phyloP scores from a whole-genome alignment of 1,284 basidiomycete species.

The Cystobasidiaceae sp. region DNA sequence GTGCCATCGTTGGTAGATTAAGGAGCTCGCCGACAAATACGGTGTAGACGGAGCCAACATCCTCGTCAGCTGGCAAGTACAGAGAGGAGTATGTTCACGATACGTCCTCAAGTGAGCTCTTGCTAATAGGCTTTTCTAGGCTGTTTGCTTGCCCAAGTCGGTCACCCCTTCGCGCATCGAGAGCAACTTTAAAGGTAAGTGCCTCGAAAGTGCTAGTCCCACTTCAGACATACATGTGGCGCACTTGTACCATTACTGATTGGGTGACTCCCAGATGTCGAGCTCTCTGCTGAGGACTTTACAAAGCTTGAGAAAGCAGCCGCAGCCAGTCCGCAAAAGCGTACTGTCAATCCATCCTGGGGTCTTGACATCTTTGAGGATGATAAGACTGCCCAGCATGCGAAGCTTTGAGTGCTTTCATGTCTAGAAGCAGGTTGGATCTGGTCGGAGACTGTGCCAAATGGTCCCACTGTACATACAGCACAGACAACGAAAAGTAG shows the following conservation, averaged over 20 bases:
- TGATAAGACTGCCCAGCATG: slow-evolving; percentile 16
- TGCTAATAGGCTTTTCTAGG: neutral
- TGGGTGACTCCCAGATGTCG: slow-evolving; percentile 56
- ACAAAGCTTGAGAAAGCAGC: slow-evolving; percentile 49
- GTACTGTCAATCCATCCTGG: slow-evolving; percentile 23
- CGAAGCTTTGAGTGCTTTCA: slow-evolving; percentile 10
- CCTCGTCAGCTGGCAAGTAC: slow-evolving; percentile 59
- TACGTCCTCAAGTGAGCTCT: neutral
- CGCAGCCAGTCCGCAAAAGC: slow-evolving; percentile 1
- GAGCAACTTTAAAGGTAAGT: slow-evolving; percentile 60
- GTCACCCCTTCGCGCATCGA: slow-evolving; percentile 68
- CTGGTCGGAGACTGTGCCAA: too few relatives aligned
- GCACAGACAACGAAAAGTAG: too few relatives aligned
- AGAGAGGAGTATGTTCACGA: slow-evolving; percentile 55
- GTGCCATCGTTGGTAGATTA: neutral
- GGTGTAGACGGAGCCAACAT: slow-evolving; percentile 59
- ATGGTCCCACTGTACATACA: too few relatives aligned
- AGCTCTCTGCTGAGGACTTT: slow-evolving; percentile 60
- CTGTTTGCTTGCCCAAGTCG: slow-evolving; percentile 67
- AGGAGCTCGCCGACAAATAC: slow-evolving; percentile 51
- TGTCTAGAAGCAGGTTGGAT: too few relatives aligned
- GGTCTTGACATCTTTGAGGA: slow-evolving; percentile 32
- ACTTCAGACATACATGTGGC: too few relatives aligned
- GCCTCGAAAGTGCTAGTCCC: neutral
- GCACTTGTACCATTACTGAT: too few relatives aligned